Base-by-base conservation (phyloP, 441 rosid genomes). In the Adansonia rubrostipa region DNA sequence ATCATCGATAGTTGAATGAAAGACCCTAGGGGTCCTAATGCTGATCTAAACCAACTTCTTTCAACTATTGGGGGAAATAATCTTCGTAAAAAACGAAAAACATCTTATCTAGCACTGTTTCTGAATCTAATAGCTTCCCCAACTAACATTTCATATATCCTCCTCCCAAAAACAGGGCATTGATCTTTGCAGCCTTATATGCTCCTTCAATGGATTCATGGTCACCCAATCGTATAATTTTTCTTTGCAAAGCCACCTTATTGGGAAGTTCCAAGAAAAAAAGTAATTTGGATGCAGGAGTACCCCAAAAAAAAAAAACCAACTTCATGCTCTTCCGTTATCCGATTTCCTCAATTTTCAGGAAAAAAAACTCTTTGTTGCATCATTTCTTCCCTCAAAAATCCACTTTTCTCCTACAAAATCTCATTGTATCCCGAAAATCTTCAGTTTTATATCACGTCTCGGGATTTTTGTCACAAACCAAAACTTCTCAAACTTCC, bases 11-110 rank as follows among this genome's bases (percentile, higher is more conserved):
- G 74, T 70, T 50, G 74, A 48, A 60, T 60, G 65, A 61, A 58
- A 69, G 57, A 20, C 40, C 36, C 44, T 48, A 70, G 45, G 57
- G 47, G 64, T 73, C 73, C 73, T 44, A 74, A 73, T 61, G 65
- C 40, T 42, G 76, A 77, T 73, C 83, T 80, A 75, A 80, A 85
- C 89, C 87, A 36, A 11, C 71, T 17, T 58, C 71, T 75, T 76
- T 47, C 69, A 50, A 63, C 40, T 33, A 62, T 13, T 15, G 83
- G 87, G 82, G 62, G 22, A 61, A 6, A 40, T 28, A 4, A 36
- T 19, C 17, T 19, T 15, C 19, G 6, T 7, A 13, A 20, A 61
- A 74, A 45, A 51, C 47, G 48, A 36, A 73, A 54, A 73, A 56
- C 65, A 76, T 33, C 66, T 78, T 17, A 19, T 57, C 62, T 57